A percentile compares a stretch with the other conserved stretches of the same genome.
phyloP scores from a whole-genome alignment of 202 grass and related monocot genomes.

The Schoenoplectus tabernaemontani region DNA sequence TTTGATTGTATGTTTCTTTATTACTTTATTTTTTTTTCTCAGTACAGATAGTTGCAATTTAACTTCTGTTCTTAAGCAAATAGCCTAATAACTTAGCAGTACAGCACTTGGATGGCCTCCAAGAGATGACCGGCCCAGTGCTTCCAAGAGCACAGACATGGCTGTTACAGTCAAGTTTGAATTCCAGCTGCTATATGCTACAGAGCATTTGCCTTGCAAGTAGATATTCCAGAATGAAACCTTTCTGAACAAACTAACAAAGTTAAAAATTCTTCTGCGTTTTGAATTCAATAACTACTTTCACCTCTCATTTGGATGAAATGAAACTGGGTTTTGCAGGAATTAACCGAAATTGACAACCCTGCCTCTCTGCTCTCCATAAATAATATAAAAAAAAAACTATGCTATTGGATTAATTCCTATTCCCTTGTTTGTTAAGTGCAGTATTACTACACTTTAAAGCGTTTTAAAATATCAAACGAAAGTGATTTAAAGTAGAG shows the following conservation, averaged over 20 bases:
- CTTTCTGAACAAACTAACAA: not conserved
- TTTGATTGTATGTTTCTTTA: not conserved
- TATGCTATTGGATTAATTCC: not conserved
- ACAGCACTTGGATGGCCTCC: not conserved
- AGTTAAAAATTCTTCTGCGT: not conserved
- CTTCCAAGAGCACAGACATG: no score
- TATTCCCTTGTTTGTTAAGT: no score
- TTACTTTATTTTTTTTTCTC: not conserved
- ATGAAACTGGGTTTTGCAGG: not conserved
- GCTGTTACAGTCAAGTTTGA: not conserved
- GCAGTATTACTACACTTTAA: no score
- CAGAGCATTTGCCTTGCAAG: not conserved
- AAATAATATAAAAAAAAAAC: not conserved
- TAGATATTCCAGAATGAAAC: not conserved
- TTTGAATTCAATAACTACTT: not conserved
- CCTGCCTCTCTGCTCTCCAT: not conserved
- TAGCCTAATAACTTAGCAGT: not conserved
- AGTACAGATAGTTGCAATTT: constrained; percentile 1
- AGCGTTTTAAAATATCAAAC: no score
- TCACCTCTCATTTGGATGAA: not conserved
- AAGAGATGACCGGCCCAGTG: not conserved
- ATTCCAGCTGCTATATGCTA: not conserved
- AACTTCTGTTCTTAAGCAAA: not conserved
- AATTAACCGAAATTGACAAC: not conserved
- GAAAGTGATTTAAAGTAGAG: no score